Conservation (phyloP, 306 rosid genomes). For the Quercus agrifolia region DNA sequence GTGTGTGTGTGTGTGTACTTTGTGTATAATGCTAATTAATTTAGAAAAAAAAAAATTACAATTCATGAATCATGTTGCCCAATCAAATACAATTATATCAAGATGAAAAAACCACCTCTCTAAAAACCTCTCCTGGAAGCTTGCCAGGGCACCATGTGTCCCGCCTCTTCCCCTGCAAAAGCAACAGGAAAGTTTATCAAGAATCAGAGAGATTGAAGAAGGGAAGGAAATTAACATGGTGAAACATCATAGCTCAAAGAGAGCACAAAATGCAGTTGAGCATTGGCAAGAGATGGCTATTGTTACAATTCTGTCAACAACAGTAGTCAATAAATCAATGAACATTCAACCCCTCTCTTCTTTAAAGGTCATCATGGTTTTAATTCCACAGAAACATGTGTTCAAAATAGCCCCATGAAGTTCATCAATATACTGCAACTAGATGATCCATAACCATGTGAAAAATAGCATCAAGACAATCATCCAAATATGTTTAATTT, state of each 20-base stretch:
- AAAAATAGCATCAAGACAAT: background rate
- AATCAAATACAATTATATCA: slow-evolving; percentile 4
- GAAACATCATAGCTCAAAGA: background rate
- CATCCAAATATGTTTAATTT: too few relatives aligned
- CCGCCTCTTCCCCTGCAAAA: slow-evolving; percentile 81
- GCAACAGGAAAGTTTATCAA: slow-evolving; percentile 30
- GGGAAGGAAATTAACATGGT: background rate
- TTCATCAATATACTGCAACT: background rate
- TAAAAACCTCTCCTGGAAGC: slow-evolving; percentile 40
- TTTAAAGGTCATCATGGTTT: background rate
- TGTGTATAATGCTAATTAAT: background rate
- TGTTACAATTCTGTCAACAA: background rate
- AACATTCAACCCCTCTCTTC: background rate
- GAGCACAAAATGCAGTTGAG: background rate
- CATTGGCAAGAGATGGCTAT: background rate
- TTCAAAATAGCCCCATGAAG: too few relatives aligned
- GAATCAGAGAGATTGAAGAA: slow-evolving; percentile 1
- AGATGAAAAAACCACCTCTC: slow-evolving; percentile 50
- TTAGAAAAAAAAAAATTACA: background rate
- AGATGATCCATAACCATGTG: background rate
- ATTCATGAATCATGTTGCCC: slow-evolving; percentile 10
- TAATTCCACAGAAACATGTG: background rate
- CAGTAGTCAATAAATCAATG: background rate
- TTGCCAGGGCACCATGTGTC: slow-evolving; percentile 95
- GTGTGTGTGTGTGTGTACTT: background rate